Base-by-base conservation (phyloP, 441 rosid genomes). In the Eutrema salsugineum region DNA sequence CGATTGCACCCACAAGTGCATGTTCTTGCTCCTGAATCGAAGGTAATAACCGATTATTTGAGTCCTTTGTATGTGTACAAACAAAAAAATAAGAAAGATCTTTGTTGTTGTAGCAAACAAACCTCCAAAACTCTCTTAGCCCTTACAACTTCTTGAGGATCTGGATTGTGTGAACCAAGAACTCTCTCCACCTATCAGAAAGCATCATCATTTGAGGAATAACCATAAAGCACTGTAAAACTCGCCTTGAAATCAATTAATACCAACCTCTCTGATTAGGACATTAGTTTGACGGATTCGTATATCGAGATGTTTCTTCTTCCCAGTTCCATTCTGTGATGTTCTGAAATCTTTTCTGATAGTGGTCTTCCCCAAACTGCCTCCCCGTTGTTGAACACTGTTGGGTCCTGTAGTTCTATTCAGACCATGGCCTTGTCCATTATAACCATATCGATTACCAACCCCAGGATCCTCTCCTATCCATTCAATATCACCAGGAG, bases 401-500 rank as follows among this genome's bases (percentile, higher is more conserved):
- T 79, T 85, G 16, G 83, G 78, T 49, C 71, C 83, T 35, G 70
- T 47, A 15, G 86, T 50, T 70, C 83, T 84, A 59, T 75, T 87
- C 49, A 73, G 50, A 20, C 42, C 71, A 51, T 39, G 71, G 33
- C 71, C 53, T 67, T 54, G 71, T 40, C 84, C 87, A 58, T 81
- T 81, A 60, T 79, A 77, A 49, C 77, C 78, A 42, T 82, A 80
- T 33, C 80, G 84, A 66, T 77, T 83, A 70, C 83, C 68, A 36
- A 78, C 47, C 39, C 83, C 89, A 71, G 83, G 88, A 65, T 85
- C 87, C 27, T 83, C 86, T 59, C 79, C 84, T 71, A 76, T 84
- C 93, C 93, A 86, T 74, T 85, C 87, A 28, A 88, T 84, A 79
- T 88, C 93, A 61, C 84, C 85, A 27, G 85, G 80, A 61, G 88